Evolutionary conservation across 768 basidiomycete genomes (phyloP).

Genomic region (Mrakia blollopis): DNA sequence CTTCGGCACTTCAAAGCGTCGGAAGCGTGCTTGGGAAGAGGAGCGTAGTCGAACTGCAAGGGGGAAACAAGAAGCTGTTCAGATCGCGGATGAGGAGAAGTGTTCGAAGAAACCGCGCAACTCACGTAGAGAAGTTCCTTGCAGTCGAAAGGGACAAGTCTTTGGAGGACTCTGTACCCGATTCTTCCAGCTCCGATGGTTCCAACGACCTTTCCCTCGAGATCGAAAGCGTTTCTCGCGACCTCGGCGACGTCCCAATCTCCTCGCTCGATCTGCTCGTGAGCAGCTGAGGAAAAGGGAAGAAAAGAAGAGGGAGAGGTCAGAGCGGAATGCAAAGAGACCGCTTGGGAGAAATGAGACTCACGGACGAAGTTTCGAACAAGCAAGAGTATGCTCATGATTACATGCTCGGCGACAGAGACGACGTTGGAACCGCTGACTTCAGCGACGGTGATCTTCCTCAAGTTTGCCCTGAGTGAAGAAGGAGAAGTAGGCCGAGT

Average conservation of each 20-base stretch:
- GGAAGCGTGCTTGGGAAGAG: slow-evolving; percentile 46
- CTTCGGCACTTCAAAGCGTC: slow-evolving; percentile 65
- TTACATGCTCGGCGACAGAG: slow-evolving; percentile 67
- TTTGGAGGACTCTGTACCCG: slow-evolving; percentile 58
- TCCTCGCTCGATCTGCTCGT: slow-evolving; percentile 68
- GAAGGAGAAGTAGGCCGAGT: too few species aligned
- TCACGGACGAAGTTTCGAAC: slow-evolving; percentile 75
- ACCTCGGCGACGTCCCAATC: slow-evolving; percentile 83
- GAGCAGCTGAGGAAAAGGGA: neutral
- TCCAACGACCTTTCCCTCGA: slow-evolving; percentile 86
- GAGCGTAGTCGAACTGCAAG: slow-evolving; percentile 28
- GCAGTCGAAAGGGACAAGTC: slow-evolving; percentile 66
- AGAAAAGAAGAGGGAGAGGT: neutral
- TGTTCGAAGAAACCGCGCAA: slow-evolving; percentile 59
- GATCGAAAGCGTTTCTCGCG: slow-evolving; percentile 76
- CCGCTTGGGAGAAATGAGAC: neutral
- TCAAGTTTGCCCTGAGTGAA: slow-evolving; percentile 77
- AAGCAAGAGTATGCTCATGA: slow-evolving; percentile 67
- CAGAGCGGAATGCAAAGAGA: slow-evolving; percentile 11
- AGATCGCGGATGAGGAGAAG: slow-evolving; percentile 33
- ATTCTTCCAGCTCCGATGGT: slow-evolving; percentile 76
- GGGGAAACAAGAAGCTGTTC: neutral
- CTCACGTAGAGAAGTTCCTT: slow-evolving; percentile 71
- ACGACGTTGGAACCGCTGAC: slow-evolving; percentile 78
- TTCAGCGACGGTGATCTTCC: slow-evolving; percentile 73